A percentile compares a stretch with the other conserved stretches of the same genome.
These are phyloP conservation scores for Pulicaria dysenterica DNA, from an alignment of 129 eudicot species.

Conservation along the genomic window DNA sequence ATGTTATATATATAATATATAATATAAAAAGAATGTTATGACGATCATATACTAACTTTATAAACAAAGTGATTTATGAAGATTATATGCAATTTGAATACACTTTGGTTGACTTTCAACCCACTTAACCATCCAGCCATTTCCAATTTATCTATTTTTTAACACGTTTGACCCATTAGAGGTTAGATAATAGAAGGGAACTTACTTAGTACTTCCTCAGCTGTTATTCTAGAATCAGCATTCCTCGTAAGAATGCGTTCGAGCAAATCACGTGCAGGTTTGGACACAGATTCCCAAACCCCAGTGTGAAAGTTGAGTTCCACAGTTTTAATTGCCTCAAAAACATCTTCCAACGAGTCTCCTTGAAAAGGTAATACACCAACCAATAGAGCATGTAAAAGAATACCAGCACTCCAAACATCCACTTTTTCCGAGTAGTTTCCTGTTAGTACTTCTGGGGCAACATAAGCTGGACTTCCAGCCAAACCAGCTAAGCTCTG, in stretches of 20 bases:
- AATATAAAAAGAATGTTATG: too few species aligned
- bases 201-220: constrained; percentile 90
- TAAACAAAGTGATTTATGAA: too few species aligned
- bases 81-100: too few species aligned
- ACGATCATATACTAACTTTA: too few species aligned
- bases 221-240: constrained; percentile 67
- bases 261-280: constrained; percentile 94
- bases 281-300: constrained; percentile 79
- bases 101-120: too few species aligned
- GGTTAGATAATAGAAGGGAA: neutral
- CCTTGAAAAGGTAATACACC: constrained; percentile 96
- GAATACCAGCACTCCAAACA: constrained; percentile 99
- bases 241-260: constrained; percentile 80
- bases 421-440: constrained; percentile 85
- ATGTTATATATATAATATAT: too few species aligned
- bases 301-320: constrained; percentile 71
- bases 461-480: constrained; percentile 97
- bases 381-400: constrained; percentile 81
- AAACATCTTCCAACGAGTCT: constrained; percentile 66
- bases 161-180: too few species aligned
- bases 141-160: too few species aligned
- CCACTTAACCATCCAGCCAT: too few species aligned
- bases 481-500: constrained; percentile 90
- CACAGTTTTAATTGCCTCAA: constrained; percentile 75
- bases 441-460: constrained; percentile 90